phyloP scores from a whole-genome alignment of 2,329 filamentous ascomycete genomes.

The Talaromyces amestolkiae region DNA sequence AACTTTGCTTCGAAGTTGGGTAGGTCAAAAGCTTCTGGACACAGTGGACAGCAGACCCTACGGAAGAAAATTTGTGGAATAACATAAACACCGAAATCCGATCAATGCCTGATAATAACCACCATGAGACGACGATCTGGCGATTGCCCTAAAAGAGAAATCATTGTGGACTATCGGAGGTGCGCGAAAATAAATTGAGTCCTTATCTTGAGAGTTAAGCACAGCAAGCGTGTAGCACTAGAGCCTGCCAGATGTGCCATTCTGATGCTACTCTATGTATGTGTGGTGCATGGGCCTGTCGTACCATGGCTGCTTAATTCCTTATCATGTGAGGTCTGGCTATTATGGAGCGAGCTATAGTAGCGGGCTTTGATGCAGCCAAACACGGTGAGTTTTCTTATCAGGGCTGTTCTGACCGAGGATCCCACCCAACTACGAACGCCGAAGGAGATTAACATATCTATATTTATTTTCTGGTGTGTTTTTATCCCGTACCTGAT shows the following conservation, averaged over 20 bases:
- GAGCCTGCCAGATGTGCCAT: neutral
- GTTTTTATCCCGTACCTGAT: neutral
- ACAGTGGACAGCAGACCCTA: neutral
- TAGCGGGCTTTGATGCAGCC: conserved; percentile 1
- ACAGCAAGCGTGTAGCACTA: too few species aligned
- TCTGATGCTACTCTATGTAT: conserved; percentile 4
- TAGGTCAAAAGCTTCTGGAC: neutral
- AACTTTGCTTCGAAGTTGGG: neutral
- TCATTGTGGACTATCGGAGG: neutral
- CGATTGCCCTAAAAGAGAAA: neutral
- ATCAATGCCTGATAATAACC: neutral
- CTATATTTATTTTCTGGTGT: neutral
- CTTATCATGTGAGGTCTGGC: neutral
- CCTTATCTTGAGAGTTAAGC: neutral
- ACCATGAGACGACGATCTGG: neutral
- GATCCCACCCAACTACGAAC: neutral
- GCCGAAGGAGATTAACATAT: neutral
- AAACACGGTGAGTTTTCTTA: neutral
- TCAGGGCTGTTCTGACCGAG: neutral
- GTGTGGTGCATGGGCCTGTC: neutral
- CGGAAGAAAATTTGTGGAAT: neutral
- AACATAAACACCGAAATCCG: neutral
- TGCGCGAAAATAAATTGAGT: neutral
- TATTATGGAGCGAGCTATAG: neutral
- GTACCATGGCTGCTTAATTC: neutral